A percentile compares a stretch with the other conserved stretches of the same genome.
Evolutionary conservation across 352 stramenopile genomes (phyloP).

Genomic region (Pythium diclinum): DNA sequence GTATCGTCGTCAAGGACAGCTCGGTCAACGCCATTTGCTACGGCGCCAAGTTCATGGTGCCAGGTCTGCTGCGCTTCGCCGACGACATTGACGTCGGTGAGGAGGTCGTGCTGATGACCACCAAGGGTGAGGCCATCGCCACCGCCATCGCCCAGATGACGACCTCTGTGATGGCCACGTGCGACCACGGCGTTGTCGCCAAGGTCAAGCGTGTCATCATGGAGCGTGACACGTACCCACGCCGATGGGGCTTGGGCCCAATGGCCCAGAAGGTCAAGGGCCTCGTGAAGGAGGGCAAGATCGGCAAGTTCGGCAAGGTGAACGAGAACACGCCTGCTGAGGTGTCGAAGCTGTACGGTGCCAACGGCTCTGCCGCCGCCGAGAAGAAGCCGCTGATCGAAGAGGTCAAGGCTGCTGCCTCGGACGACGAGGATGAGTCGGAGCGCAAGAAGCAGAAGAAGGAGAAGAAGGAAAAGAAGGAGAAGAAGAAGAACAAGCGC

Average conservation of each 20-base stretch:
- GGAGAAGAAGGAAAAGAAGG: constrained; percentile 65
- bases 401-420: constrained; percentile 39
- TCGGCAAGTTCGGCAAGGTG: constrained; percentile 88
- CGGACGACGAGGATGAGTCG: constrained; percentile 39
- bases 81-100: constrained; percentile 99
- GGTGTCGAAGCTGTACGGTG: constrained; percentile 70
- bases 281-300: constrained; percentile 94
- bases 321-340: constrained; percentile 83
- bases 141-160: constrained; percentile 99
- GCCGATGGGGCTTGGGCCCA: constrained; percentile 97
- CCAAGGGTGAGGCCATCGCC: constrained; percentile 99
- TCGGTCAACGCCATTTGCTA: constrained; percentile 99
- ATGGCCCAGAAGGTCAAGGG: constrained; percentile 99
- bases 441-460: constrained; percentile 56
- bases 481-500: constrained; percentile 76
- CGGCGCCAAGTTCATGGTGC: constrained; percentile 99
- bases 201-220: constrained; percentile 99
- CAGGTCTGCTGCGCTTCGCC: constrained; percentile 97
- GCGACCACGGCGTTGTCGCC: constrained; percentile 98
- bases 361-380: constrained; percentile 32
- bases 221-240: constrained; percentile 99
- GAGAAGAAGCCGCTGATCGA: constrained; percentile 59
- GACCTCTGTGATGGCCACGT: constrained; percentile 99
- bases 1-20: constrained; percentile 99
- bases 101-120: constrained; percentile 99